Base-by-base conservation (phyloP, 805 yeast genomes). In the Phaffomyces thermotolerans region DNA sequence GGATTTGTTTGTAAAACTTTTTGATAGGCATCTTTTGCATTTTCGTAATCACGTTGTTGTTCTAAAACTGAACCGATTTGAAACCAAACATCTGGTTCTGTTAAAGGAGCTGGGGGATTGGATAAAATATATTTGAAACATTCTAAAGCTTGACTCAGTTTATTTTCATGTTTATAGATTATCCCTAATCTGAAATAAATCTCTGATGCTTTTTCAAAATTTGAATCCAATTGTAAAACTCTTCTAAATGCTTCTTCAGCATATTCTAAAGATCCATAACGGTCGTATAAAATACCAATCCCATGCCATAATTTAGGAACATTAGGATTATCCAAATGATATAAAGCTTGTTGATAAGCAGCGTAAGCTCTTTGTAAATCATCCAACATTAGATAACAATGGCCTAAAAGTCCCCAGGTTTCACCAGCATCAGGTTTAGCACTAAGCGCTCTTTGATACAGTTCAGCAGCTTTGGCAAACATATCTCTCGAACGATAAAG, bases 271-370 rank as follows among this genome's bases (percentile, higher is more conserved):
- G 95, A 85, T 24, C 98, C 99, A 63, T 93, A 93, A 42, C 99
- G 73, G 64, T 93, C 99, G 63, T 93, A 93, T 48, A 93, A 72
- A 46, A 93, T 93, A 31, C 99, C 99, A 52, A 93, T 91, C 0
- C 99, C 99, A 65, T 93, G 97, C 99, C 99, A 93, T 53, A 93
- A 75, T 61, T 89, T 89, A 44, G 98, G 98, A 43, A 90, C 97
- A 53, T 88, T 87, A 38, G 96, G 95, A 58, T 93, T 91, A 50
- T 85, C 87, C 59, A 90, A 68, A 62, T 88, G 93, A 64, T 86
- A 84, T 39, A 93, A 70, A 3, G 98, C 98, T 60, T 95, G 90
- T 68, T 93, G 99, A 67, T 93, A 93, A 3, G 98, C 95, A 37
- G 90, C 84, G 62, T 93, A 93, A 8, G 97, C 97, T 56, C 95